Evolutionary conservation across 805 yeast species (phyloP), one percentile per base, ranked within the genome.

Genomic region (Yamadazyma takamatsuzukensis): DNA sequence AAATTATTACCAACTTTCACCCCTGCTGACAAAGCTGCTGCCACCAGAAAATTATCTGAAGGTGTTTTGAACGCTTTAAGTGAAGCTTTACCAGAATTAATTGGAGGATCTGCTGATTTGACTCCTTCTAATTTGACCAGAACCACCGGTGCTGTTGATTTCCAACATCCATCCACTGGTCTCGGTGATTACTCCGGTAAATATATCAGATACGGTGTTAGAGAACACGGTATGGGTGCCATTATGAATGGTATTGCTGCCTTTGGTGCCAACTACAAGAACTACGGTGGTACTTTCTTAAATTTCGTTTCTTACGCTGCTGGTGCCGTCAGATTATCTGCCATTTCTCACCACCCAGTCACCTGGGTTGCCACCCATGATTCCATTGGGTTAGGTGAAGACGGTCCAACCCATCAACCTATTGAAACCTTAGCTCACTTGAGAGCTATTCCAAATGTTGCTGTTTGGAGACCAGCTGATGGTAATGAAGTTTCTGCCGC

Each of bases 211-310:
- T 90, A 82, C 64, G 97, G 97, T 80, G 95, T 90, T 47, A 83
- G 97, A 70, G 97, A 90, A 74, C 97, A 90, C 70, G 97, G 86
- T 66, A 87, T 90, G 96, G 96, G 96, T 71, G 96, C 97, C 46
- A 83, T 88, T 64, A 76, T 89, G 79, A 90, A 90, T 70, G 97
- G 97, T 83, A 83, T 90, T 51, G 74, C 93, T 40, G 96, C 96
- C 33, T 90, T 69, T 56, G 83, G 83, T 68, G 83, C 83, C 44
- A 86, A 84, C 72, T 78, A 73, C 75, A 83, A 80, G 67, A 82
- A 89, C 51, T 88, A 80, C 71, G 96, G 96, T 64, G 97, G 95
- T 69, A 90, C 98, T 57, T 90, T 90, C 89, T 75, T 90, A 64
- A 90, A 90, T 80, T 90, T 90, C 52, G 80, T 75, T 44, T 74